Percentiles rank a stretch among this genome's conserved stretches.
Evolutionary conservation across 1,139 yeast species (phyloP).

Genomic region (Waltiozyma sp.): DNA sequence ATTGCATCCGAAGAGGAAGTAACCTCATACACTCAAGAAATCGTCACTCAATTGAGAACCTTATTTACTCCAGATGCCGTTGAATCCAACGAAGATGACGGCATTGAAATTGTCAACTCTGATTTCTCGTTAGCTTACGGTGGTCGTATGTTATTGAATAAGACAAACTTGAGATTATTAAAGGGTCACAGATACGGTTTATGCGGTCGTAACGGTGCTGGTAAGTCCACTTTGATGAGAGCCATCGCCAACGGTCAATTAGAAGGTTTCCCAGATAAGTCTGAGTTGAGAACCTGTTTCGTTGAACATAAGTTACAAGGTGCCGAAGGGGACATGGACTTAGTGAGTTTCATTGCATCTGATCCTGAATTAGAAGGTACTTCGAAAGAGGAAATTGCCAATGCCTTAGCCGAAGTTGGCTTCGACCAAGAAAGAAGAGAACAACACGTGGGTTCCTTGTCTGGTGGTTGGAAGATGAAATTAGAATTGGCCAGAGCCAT

Average conservation of each 20-base stretch:
- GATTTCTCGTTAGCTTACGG: conserved; percentile 96
- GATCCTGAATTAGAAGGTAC: conserved; percentile 70
- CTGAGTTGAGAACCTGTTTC: conserved; percentile 83
- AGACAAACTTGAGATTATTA: conserved; percentile 73
- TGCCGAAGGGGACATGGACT: conserved; percentile 82
- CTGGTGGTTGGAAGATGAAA: conserved; percentile 99
- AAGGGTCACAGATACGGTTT: conserved; percentile 97
- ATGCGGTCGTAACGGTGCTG: conserved; percentile 98
- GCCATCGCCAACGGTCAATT: conserved; percentile 94
- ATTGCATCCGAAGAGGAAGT: conserved; percentile 29
- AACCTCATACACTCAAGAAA: conserved; percentile 32
- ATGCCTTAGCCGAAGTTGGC: conserved; percentile 76
- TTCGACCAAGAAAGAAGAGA: conserved; percentile 82
- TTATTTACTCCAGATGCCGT: conserved; percentile 58
- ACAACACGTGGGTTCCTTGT: conserved; percentile 86
- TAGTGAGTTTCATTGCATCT: conserved; percentile 79
- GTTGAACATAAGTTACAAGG: conserved; percentile 97
- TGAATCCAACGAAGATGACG: conserved; percentile 49
- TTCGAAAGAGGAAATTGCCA: conserved; percentile 57
- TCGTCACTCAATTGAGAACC: conserved; percentile 46
- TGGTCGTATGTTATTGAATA: conserved; percentile 91
- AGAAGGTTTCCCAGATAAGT: conserved; percentile 93
- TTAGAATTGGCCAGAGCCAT: conserved; percentile 96
- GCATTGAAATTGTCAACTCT: conserved; percentile 83
- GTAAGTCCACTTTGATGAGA: conserved; percentile 95